These are phyloP conservation scores for Malassezia nana DNA, from an alignment of 1,284 basidiomycete species.

Conservation along the genomic window DNA sequence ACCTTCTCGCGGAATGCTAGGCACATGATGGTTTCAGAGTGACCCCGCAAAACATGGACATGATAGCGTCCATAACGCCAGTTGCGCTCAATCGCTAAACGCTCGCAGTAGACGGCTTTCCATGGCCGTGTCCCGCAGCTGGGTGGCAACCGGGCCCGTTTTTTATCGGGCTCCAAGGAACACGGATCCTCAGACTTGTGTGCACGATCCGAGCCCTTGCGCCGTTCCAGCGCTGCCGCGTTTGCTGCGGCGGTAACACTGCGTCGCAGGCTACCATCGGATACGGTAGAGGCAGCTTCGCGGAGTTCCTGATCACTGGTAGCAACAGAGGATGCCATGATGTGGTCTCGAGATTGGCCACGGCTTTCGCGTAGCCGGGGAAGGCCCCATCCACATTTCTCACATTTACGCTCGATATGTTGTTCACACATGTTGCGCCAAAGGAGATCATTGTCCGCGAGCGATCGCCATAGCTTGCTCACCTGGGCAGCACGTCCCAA, in stretches of 20 bases:
- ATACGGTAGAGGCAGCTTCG: conserved; percentile 12
- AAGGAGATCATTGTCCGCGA: conserved; percentile 90
- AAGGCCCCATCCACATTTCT: conserved; percentile 94
- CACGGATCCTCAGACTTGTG: background rate
- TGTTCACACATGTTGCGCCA: conserved; percentile 97
- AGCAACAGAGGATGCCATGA: background rate
- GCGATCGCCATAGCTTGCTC: conserved; percentile 67
- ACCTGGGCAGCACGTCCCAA: conserved; percentile 94
- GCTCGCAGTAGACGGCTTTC: conserved; percentile 98
- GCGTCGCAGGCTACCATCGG: conserved; percentile 35
- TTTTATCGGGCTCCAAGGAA: background rate
- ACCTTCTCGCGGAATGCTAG: conserved; percentile 85
- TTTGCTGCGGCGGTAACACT: conserved; percentile 45
- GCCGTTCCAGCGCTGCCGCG: conserved; percentile 42
- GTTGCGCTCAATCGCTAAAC: conserved; percentile 86
- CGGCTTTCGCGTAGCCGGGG: conserved; percentile 71
- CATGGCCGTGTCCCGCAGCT: conserved; percentile 66
- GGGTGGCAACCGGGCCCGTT: background rate
- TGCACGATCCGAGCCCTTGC: conserved; percentile 6
- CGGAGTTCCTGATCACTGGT: conserved; percentile 5
- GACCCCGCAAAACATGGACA: conserved; percentile 74
- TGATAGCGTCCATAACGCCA: conserved; percentile 87
- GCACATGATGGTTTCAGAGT: conserved; percentile 95
- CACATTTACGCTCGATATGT: conserved; percentile 93
- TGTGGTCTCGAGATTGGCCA: conserved; percentile 45